These are phyloP conservation scores for Selenicereus undatus DNA, from an alignment of 148 eudicot species.

Conservation along the genomic window DNA sequence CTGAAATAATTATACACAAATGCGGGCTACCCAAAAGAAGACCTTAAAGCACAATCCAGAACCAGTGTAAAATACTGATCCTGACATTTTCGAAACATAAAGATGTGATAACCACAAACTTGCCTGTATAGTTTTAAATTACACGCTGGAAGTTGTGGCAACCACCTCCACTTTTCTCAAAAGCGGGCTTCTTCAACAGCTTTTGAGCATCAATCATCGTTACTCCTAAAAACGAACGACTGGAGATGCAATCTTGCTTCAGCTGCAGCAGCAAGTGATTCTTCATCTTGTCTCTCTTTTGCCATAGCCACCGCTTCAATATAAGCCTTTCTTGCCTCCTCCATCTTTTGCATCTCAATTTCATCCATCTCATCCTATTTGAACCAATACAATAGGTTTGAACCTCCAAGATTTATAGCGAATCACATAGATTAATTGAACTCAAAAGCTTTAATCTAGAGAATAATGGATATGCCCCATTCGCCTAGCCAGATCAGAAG, in stretches of 20 bases:
- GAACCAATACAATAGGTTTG: neutral
- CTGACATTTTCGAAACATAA: neutral
- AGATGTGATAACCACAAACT: slow-evolving; percentile 34
- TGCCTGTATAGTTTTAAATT: slow-evolving; percentile 18
- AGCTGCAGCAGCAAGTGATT: slow-evolving; percentile 63
- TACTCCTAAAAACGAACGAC: slow-evolving; percentile 43
- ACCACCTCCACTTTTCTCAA: slow-evolving; percentile 11
- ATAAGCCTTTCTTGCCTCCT: slow-evolving; percentile 67
- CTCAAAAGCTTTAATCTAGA: neutral
- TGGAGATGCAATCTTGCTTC: slow-evolving; percentile 63
- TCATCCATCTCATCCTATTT: slow-evolving; percentile 56
- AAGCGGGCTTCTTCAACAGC: slow-evolving; percentile 13
- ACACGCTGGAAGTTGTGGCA: slow-evolving; percentile 16
- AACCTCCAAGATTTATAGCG: neutral
- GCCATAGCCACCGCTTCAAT: slow-evolving; percentile 62
- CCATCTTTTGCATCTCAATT: slow-evolving; percentile 54
- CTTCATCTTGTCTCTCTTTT: slow-evolving; percentile 74
- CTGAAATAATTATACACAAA: neutral
- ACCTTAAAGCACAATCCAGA: neutral
- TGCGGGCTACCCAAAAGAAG: neutral
- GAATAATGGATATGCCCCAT: neutral
- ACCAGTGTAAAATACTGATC: neutral
- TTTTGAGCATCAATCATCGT: slow-evolving; percentile 3
- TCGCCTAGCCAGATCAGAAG: neutral
- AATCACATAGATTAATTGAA: neutral